Percentiles rank a stretch among this genome's conserved stretches.
Evolutionary conservation across 2,329 filamentous ascomycete genomes (phyloP).

Genomic region (Incumbomyces lentus): DNA sequence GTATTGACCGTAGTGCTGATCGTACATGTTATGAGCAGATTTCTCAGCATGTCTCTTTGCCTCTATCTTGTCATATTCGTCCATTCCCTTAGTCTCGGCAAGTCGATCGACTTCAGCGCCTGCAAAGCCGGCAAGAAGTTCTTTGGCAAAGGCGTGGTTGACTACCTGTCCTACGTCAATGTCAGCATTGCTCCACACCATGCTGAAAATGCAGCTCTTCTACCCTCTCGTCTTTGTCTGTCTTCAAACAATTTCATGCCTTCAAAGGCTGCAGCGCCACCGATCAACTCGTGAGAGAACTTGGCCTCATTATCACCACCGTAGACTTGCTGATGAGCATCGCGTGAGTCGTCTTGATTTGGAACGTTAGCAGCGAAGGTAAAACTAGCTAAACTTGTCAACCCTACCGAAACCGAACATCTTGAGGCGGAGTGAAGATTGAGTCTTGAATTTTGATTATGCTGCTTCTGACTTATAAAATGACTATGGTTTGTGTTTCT

Average conservation of each 20-base stretch:
- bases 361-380: too few relatives aligned
- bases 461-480: too few relatives aligned
- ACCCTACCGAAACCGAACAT: background rate
- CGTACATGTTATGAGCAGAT: slow-evolving; percentile 50
- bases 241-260: slow-evolving; percentile 75
- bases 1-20: slow-evolving; percentile 46
- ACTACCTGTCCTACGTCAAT: slow-evolving; percentile 52
- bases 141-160: slow-evolving; percentile 64
- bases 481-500: too few relatives aligned
- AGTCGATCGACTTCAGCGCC: slow-evolving; percentile 67
- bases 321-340: slow-evolving; percentile 47
- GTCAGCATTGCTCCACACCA: background rate
- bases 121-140: slow-evolving; percentile 59
- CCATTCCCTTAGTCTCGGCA: slow-evolving; percentile 57
- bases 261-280: slow-evolving; percentile 65
- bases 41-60: slow-evolving; percentile 49
- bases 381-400: too few relatives aligned
- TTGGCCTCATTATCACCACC: slow-evolving; percentile 47
- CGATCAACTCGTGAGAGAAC: slow-evolving; percentile 63
- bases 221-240: slow-evolving; percentile 59
- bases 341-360: slow-evolving; percentile 39
- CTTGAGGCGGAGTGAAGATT: background rate
- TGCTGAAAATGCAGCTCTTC: slow-evolving; percentile 14
- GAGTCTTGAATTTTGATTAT: too few relatives aligned
- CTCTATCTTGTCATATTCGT: slow-evolving; percentile 47